Conservation (phyloP, 345 rosid species). For the Microcos paniculata region DNA sequence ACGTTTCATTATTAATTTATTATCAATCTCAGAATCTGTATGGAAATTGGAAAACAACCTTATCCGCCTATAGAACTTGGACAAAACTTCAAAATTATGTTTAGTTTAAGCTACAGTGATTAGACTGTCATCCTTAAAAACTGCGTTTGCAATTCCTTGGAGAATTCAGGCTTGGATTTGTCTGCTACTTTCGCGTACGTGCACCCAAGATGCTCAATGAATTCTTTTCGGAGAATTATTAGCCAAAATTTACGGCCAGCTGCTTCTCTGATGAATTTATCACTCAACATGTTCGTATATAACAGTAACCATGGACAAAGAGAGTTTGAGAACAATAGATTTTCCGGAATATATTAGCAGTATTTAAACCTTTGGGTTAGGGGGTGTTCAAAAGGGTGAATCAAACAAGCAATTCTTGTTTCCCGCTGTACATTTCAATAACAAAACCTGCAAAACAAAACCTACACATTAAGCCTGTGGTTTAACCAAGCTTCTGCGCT, state of each 20-base stretch:
- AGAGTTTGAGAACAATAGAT: background rate
- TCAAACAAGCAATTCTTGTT: background rate
- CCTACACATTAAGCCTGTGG: background rate
- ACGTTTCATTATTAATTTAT: no score
- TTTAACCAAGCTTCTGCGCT: background rate
- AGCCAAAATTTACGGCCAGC: no score
- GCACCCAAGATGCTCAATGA: background rate
- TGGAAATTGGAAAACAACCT: no score
- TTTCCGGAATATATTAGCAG: no score
- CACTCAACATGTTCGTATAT: no score
- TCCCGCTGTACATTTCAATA: background rate
- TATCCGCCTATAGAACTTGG: no score
- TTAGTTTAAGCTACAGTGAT: no score
- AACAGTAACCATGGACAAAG: no score
- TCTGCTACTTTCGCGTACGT: background rate
- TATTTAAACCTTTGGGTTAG: background rate
- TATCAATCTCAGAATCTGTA: no score
- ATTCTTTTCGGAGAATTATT: background rate
- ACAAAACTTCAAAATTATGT: no score
- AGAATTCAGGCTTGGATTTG: background rate
- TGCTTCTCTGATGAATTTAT: no score
- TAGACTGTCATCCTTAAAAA: background rate
- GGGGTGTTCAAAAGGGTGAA: background rate
- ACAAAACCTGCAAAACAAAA: slow-evolving; percentile 1
- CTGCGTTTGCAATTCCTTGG: no score